Evolutionary conservation across 2,329 filamentous ascomycete genomes (phyloP).

Genomic region (Calcarisporium arbuscula): DNA sequence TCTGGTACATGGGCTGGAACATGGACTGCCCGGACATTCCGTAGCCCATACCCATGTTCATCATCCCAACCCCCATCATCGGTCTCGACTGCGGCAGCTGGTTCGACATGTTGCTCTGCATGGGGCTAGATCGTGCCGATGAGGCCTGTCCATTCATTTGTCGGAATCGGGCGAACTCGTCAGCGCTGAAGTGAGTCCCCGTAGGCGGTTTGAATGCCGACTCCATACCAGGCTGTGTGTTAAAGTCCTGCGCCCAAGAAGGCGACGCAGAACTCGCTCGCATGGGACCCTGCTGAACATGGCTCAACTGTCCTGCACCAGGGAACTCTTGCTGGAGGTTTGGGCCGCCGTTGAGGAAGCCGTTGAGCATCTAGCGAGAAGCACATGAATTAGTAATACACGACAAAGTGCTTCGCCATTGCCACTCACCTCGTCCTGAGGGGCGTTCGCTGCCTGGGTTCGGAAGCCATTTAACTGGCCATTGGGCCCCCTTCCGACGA

Average conservation of each 20-base stretch:
- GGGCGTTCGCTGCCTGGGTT: conserved; percentile 59
- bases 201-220: conserved; percentile 56
- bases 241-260: conserved; percentile 48
- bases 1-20: conserved; percentile 41
- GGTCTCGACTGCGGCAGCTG: conserved; percentile 50
- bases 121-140: conserved; percentile 47
- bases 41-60: conserved; percentile 47
- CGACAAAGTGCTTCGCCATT: conserved; percentile 6
- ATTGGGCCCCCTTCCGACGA: conserved; percentile 68
- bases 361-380: conserved; percentile 72
- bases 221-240: conserved; percentile 62
- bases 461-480: conserved; percentile 72
- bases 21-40: conserved; percentile 37
- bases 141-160: conserved; percentile 57
- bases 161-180: conserved; percentile 85
- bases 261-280: conserved; percentile 48
- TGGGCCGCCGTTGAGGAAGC: conserved; percentile 79
- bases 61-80: conserved; percentile 49
- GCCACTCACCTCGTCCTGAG: conserved; percentile 62
- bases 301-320: conserved; percentile 40
- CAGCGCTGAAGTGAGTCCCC: conserved; percentile 62
- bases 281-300: conserved; percentile 44
- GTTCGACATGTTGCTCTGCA: conserved; percentile 49
- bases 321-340: conserved; percentile 48
- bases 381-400: conserved; percentile 22